Conservation (phyloP, 176 grass and related monocot genomes). For the Saccharum officinarum region DNA sequence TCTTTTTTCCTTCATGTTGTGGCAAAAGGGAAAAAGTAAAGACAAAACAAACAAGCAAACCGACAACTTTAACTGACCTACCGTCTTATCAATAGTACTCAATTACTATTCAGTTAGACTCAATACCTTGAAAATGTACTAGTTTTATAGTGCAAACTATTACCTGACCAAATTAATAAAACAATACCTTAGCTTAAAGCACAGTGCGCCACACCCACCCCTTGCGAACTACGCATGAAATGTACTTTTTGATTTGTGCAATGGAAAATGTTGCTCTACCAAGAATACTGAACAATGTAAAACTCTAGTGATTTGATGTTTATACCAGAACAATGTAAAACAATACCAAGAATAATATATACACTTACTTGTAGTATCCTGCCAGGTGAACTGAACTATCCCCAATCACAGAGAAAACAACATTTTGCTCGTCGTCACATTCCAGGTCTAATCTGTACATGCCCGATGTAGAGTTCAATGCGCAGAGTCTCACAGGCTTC, state of each 20-base stretch:
- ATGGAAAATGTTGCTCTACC: background rate
- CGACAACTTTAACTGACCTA: no score
- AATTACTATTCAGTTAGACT: no score
- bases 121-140: no score
- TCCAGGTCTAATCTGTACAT: conserved; percentile 48
- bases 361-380: conserved; percentile 38
- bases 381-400: conserved; percentile 44
- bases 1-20: no score
- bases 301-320: background rate
- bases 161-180: no score
- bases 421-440: conserved; percentile 42
- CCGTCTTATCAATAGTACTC: no score
- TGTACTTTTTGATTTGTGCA: background rate
- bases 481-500: conserved; percentile 26
- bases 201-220: background rate
- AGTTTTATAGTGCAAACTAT: no score
- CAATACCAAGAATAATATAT: background rate
- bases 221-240: background rate
- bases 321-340: background rate
- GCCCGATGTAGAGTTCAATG: conserved; percentile 18
- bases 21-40: no score
- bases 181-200: background rate
- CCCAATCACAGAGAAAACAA: conserved; percentile 54
- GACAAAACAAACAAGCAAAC: no score
- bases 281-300: background rate